Base-by-base conservation (phyloP, 805 yeast species). In the Wickerhamomyces chambardii region DNA sequence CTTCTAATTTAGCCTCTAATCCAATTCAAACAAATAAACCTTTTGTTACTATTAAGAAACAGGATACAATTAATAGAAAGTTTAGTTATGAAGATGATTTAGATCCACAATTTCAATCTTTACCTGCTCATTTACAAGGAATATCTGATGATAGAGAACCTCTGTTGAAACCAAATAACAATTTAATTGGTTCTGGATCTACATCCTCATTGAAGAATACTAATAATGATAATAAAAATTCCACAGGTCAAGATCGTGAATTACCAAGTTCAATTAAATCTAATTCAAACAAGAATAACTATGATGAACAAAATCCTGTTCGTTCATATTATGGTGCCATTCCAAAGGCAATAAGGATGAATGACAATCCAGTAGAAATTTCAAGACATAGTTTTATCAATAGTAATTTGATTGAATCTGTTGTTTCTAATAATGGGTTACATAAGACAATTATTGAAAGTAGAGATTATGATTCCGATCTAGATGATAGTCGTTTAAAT, bases 21-120 rank as follows among this genome's bases (percentile, higher is more conserved):
- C 92, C 92, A 9, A 55, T 81, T 36, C 75, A 73, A 33, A 77
- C 85, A 1, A 71, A 64, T 32, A 79, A 78, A 43, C 50, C 76
- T 2, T 79, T 75, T 55, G 84, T 82, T 17, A 78, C 77, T 7
- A 81, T 82, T 46, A 82, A 82, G 54, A 67, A 75, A 36, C n/a
- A 10, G 7, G 12, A n/a, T 24, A 24, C 12, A 9, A 24, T 12
- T 11, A 12, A 9, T 11, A 24, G 26, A 24, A 24, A 24, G 12
- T 24, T 24, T 12, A 24, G 26, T 24, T 24, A 24, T 24, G 26
- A 24, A 24, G 26, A 24, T 24, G 26, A 24, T 24, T 24, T 24
- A 11, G 26, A 24, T 12, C 12, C 12, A 5, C 26, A 11, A 9
- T 9, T 24, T 24, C 26, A 12, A 11, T 21, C 7, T 10, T 10